These are phyloP conservation scores for Suillus discolor DNA, from an alignment of 768 basidiomycete genomes.

Conservation along the genomic window DNA sequence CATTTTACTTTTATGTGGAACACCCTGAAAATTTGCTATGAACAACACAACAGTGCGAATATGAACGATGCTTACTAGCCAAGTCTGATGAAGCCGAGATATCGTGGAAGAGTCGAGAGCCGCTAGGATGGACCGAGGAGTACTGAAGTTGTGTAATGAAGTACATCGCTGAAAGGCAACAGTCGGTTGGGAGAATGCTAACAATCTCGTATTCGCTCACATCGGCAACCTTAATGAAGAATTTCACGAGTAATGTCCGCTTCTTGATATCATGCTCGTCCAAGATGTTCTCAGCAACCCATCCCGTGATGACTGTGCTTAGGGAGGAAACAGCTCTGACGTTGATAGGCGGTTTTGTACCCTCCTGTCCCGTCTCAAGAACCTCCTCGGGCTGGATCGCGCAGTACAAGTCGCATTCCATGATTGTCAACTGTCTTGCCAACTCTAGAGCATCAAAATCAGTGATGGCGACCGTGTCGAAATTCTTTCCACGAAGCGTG, in stretches of 20 bases:
- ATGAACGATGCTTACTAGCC: conserved; percentile 64
- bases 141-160: conserved; percentile 85
- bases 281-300: conserved; percentile 94
- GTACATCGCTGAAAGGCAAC: conserved; percentile 72
- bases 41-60: not conserved
- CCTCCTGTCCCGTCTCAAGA: conserved; percentile 78
- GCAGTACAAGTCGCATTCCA: conserved; percentile 89
- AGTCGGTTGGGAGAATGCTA: conserved; percentile 14
- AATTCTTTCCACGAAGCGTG: conserved; percentile 67
- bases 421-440: conserved; percentile 90
- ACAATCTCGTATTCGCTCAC: conserved; percentile 47
- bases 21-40: conserved; percentile 48
- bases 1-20: conserved; percentile 82
- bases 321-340: conserved; percentile 85
- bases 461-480: conserved; percentile 64
- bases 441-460: conserved; percentile 94
- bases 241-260: conserved; percentile 77
- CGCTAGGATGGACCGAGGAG: conserved; percentile 88
- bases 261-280: conserved; percentile 89
- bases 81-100: conserved; percentile 88
- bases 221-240: conserved; percentile 92
- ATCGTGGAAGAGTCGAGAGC: conserved; percentile 97
- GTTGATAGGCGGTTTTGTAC: conserved; percentile 61
- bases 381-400: conserved; percentile 88
- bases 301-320: conserved; percentile 92